phyloP scores from a whole-genome alignment of 768 basidiomycete genomes.

The Lactarius sanguifluus region DNA sequence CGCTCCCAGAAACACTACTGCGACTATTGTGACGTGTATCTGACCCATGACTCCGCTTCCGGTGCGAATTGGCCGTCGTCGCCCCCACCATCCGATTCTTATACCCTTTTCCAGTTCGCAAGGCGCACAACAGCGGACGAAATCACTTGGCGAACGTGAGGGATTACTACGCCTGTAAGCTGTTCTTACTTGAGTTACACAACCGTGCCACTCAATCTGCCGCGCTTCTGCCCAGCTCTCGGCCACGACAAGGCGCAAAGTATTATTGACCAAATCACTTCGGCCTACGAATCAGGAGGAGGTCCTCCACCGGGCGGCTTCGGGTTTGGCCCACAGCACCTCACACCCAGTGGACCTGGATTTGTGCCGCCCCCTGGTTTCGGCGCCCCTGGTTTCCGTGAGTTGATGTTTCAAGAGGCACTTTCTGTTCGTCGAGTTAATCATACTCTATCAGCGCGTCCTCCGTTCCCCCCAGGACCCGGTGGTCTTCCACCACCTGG shows the following conservation, averaged over 20 bases:
- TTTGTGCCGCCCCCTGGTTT: conserved; percentile 57
- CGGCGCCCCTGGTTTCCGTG: conserved; percentile 36
- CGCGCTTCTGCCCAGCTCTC: conserved; percentile 49
- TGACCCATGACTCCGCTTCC: conserved; percentile 93
- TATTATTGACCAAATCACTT: conserved; percentile 98
- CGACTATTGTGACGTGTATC: conserved; percentile 90
- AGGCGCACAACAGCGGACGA: conserved; percentile 96
- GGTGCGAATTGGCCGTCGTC: conserved; percentile 46
- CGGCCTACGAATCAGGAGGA: conserved; percentile 83
- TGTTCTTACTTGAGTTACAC: not conserved
- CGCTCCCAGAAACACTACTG: conserved; percentile 81
- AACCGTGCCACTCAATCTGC: conserved; percentile 24
- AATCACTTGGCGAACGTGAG: conserved; percentile 96
- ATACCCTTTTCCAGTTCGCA: conserved; percentile 63
- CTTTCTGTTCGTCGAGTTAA: not conserved
- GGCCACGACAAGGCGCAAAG: conserved; percentile 97
- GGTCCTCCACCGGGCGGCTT: conserved; percentile 88
- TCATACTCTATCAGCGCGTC: conserved; percentile 46
- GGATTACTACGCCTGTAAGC: conserved; percentile 90
- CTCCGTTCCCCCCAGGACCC: conserved; percentile 61
- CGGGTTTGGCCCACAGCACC: conserved; percentile 80
- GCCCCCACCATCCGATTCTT: not conserved
- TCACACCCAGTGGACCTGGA: conserved; percentile 45
- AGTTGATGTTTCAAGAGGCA: not conserved
- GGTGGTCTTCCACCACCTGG: conserved; percentile 49